Base-by-base conservation (phyloP, 352 stramenopile species). In the Globisporangium alternatum region DNA sequence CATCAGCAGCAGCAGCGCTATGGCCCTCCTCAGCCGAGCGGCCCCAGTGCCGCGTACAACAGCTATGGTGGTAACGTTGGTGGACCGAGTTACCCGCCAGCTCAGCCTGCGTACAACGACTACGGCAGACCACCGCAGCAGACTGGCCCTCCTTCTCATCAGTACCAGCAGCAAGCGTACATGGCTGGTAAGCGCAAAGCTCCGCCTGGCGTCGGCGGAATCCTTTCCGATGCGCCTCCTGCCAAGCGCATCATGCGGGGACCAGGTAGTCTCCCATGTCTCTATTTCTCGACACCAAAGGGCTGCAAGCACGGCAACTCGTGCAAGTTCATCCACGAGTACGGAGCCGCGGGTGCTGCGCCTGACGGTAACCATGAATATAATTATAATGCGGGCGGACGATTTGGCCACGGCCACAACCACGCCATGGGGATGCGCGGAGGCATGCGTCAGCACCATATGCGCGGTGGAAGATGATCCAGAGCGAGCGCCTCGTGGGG, bases 251-350 rank as follows among this genome's bases (percentile, higher is more conserved):
- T 67, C 6, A 68, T 68, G 60, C 83, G 83, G 61, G 83, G 70
- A 44, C 64, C 78, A 49, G 68, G 62, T 54, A 75, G 63, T 47
- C 55, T 80, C 43, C 79, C 81, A 8, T 95, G 86, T 69, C 86
- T 88, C 53, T 93, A 88, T 70, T 93, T 91, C 75, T 61, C 63
- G 48, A 81, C 73, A 21, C 77, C 86, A 7, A 60, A 70, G 19
- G 86, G 86, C 43, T 95, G 86, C 72, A 89, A 90, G 49, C 81
- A 93, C 60, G 86, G 86, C 55, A 76, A 67, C 51, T 76, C 66
- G 57, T 95, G 86, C 65, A 72, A 87, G 54, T 95, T 81, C 63
- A 65, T 81, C 37, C 86, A 95, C 73, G 81, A 86, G 51, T 64
- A 76, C 53, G 55, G 66, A 31, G 68, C 35, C 48, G 48, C 58